Evolutionary conservation across 176 grass and related monocot genomes (phyloP).

Genomic region (Eleusine coracana): DNA sequence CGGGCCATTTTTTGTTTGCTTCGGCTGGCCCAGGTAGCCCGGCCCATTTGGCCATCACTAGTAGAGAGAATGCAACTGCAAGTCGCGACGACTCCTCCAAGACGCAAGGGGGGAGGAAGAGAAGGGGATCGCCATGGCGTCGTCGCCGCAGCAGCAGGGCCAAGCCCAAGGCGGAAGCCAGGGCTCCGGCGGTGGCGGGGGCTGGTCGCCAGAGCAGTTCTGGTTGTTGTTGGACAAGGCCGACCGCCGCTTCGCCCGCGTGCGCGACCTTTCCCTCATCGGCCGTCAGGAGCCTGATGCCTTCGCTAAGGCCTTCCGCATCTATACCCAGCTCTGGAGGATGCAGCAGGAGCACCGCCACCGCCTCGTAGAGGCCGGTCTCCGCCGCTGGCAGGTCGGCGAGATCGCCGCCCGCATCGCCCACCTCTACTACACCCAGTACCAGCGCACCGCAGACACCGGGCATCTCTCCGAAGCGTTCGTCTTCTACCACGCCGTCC

Average conservation of each 20-base stretch:
- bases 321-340: constrained; percentile 89
- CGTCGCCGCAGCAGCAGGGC: constrained; percentile 48
- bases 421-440: constrained; percentile 92
- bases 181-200: constrained; percentile 24
- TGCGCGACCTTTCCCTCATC: constrained; percentile 77
- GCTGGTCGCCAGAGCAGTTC: constrained; percentile 72
- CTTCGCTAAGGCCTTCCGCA: constrained; percentile 89
- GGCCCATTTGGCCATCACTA: too few species aligned
- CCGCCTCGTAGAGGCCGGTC: constrained; percentile 77
- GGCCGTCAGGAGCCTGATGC: constrained; percentile 73
- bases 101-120: constrained; percentile 9
- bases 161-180: constrained; percentile 11
- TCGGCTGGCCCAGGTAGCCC: too few species aligned
- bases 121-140: constrained; percentile 48
- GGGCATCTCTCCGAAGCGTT: constrained; percentile 83
- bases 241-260: constrained; percentile 83
- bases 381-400: constrained; percentile 86
- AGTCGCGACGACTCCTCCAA: constrained; percentile 28
- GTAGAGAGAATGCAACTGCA: too few species aligned
- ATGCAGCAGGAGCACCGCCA: constrained; percentile 90
- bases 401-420: constrained; percentile 96
- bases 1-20: too few species aligned
- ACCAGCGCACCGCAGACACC: constrained; percentile 80
- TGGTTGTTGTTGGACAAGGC: constrained; percentile 95
- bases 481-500: constrained; percentile 96